Base-by-base conservation (phyloP, 1,139 yeast genomes). In the Debaryomycetaceae sp. region DNA sequence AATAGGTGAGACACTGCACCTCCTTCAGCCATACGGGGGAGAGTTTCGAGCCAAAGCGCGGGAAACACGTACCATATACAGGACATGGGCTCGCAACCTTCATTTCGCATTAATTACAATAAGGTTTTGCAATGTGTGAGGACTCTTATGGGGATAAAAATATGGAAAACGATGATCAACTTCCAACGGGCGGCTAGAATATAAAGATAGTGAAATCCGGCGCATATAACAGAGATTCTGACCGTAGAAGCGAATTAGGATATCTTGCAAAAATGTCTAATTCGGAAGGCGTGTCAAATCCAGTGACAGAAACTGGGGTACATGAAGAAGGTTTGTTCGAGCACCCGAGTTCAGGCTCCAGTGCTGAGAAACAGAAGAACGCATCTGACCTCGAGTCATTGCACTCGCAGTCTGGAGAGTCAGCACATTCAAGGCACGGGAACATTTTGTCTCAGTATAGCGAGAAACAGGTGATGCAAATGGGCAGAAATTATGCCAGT, bases 401-500 rank as follows among this genome's bases (percentile, higher is more conserved):
- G 30, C 55, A 48, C 39, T 56, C 65, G 17, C 57, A 56, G 34
- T 46, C 59, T 18, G 60, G 55, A 30, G 41, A 48, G 6, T 63
- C 61, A n/a, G 72, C 64, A 42, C 26, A 11, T 11, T 3, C 11
- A 8, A 6, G 9, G 26, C 54, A 42, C 29, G 81, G 78, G 32
- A 83, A 84, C 57, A 81, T 84, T 39, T 68, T 85, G 44, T 61
- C 79, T 2, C 84, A 80, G 49, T 79, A 84, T 47, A 61, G 83
- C 17, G 81, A 79, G 46, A 74, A 75, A 24, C 86, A 83, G 56
- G 87, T 81, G 6, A 75, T 79, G 73, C 73, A 69, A 43, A 81
- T 84, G 81, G 95, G 92, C 18, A 69, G 84, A 43, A 71, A 73
- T 44, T 87, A 83, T 59, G 91, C 91, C 18, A 55, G 62, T 31